These are phyloP conservation scores for Trichoderma sp. DNA, from an alignment of 2,329 filamentous ascomycete genomes.

Conservation along the genomic window DNA sequence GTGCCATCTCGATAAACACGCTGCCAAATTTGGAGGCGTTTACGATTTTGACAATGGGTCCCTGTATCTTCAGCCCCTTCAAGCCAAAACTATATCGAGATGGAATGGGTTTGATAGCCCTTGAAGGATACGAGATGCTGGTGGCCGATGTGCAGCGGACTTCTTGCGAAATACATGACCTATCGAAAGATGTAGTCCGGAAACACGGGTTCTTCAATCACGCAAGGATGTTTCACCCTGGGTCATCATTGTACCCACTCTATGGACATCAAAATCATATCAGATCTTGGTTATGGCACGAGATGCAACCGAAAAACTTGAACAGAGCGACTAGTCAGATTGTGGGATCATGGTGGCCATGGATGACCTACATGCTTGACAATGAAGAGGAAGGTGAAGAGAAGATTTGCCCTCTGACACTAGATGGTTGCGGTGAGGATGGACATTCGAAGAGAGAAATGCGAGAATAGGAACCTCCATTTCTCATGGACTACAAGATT, in stretches of 20 bases:
- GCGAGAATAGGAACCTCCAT: background rate
- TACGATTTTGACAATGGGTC: slow-evolving; percentile 1
- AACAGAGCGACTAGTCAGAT: background rate
- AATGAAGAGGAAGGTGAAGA: background rate
- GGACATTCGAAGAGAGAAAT: slow-evolving; percentile 14
- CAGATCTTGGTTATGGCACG: slow-evolving; percentile 13
- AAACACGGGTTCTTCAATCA: background rate
- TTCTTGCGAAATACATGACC: background rate
- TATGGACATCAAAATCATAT: background rate
- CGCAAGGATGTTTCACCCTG: background rate
- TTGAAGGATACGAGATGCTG: background rate
- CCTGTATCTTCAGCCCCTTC: background rate
- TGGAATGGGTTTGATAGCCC: background rate
- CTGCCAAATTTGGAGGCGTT: background rate
- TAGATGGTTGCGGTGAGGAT: background rate
- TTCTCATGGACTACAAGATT: background rate
- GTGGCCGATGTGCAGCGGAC: background rate
- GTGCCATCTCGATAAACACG: background rate
- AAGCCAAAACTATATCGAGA: background rate
- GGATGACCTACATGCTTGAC: background rate
- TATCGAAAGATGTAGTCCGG: background rate
- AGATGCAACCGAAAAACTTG: background rate
- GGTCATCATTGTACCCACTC: background rate
- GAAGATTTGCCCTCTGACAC: background rate
- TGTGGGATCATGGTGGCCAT: background rate